phyloP scores from a whole-genome alignment of 1,284 basidiomycete species.

The Austropuccinia psidii region DNA sequence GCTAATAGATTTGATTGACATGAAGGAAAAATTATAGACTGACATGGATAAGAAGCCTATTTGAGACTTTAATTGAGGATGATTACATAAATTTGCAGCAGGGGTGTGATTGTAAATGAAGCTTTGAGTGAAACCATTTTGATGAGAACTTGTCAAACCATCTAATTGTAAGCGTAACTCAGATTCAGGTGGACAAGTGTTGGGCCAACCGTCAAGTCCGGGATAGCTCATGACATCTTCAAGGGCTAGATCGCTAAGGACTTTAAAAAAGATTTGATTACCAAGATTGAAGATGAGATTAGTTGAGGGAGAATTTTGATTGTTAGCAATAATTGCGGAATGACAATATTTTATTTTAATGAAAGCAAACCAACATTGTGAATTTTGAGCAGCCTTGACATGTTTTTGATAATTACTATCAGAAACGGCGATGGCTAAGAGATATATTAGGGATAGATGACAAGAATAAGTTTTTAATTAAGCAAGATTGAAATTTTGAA shows the following conservation, averaged over 20 bases:
- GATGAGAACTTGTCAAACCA: background rate
- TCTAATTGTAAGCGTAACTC: background rate
- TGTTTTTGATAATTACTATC: background rate
- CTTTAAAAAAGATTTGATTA: background rate
- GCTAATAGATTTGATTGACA: background rate
- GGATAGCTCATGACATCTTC: background rate
- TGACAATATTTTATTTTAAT: too few relatives aligned
- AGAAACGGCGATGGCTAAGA: background rate
- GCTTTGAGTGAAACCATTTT: background rate
- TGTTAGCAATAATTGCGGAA: too few relatives aligned
- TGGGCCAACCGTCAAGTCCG: background rate
- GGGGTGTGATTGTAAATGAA: background rate
- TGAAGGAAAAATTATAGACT: background rate
- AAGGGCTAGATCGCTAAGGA: background rate
- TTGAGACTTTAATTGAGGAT: background rate
- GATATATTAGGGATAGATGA: background rate
- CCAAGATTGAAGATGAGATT: too few relatives aligned
- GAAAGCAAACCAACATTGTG: background rate
- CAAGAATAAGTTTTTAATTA: background rate
- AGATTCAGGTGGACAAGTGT: constrained; percentile 4
- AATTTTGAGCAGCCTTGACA: background rate
- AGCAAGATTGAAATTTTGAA: background rate
- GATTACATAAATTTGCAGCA: background rate
- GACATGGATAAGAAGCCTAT: background rate
- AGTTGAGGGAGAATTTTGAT: too few relatives aligned